A percentile compares a stretch with the other conserved stretches of the same genome.
phyloP scores from a whole-genome alignment of 2,329 filamentous ascomycete species.

The Orbilia quercus region DNA sequence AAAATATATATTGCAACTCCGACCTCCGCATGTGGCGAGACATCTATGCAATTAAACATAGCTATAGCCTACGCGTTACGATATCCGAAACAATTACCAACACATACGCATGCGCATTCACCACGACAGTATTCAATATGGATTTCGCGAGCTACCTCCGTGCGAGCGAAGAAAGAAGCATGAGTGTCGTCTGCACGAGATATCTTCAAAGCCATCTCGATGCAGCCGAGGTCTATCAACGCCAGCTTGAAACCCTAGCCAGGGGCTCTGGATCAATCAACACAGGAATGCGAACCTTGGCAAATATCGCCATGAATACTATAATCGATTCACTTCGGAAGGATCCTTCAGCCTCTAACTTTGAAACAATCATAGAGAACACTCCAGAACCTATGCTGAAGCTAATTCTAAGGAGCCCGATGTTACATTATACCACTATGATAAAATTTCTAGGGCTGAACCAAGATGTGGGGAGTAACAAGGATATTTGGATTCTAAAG shows the following conservation, averaged over 20 bases:
- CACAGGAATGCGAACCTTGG: neutral
- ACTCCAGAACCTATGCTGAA: conserved; percentile 17
- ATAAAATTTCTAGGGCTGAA: conserved; percentile 3
- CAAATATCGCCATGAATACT: neutral
- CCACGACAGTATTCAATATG: too few species aligned
- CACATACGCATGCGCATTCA: too few species aligned
- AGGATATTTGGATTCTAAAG: conserved; percentile 49
- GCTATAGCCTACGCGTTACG: too few species aligned
- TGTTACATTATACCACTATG: conserved; percentile 37
- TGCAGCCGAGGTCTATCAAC: neutral
- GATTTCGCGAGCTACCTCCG: too few species aligned
- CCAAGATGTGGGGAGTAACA: conserved; percentile 24
- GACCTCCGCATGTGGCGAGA: too few species aligned
- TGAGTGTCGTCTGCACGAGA: neutral
- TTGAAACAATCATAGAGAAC: conserved; percentile 11
- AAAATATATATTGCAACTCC: too few species aligned
- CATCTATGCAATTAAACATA: too few species aligned
- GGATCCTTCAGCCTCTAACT: neutral
- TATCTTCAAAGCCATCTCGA: neutral
- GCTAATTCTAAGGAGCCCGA: neutral
- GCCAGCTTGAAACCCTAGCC: neutral
- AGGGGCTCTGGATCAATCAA: neutral
- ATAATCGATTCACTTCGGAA: conserved; percentile 32
- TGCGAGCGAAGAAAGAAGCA: too few species aligned
- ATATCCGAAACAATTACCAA: too few species aligned